These are phyloP conservation scores for Cyamopsis tetragonoloba DNA, from an alignment of 306 rosid species.

Conservation along the genomic window DNA sequence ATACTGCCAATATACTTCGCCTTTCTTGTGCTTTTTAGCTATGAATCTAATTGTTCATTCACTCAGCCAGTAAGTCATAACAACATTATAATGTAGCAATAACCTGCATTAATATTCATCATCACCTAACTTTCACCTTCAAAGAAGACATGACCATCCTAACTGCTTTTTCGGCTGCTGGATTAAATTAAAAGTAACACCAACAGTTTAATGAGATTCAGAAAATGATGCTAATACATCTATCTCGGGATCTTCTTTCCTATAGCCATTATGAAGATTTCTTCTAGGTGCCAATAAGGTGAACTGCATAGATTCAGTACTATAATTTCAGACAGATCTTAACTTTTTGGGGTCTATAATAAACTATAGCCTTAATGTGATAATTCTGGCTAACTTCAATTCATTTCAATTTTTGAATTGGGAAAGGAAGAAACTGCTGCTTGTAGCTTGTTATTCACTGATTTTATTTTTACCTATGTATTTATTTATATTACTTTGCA, in stretches of 20 bases:
- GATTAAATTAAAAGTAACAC: neutral
- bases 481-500: slow-evolving; percentile 35
- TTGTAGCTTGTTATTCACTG: slow-evolving; percentile 22
- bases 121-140: neutral
- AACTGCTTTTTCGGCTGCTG: neutral
- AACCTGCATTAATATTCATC: neutral
- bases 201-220: neutral
- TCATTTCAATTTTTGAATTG: neutral
- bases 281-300: neutral
- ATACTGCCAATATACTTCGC: neutral
- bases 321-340: slow-evolving; percentile 14
- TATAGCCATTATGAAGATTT: neutral
- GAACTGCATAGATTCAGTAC: slow-evolving; percentile 3
- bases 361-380: neutral
- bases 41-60: neutral
- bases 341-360: slow-evolving; percentile 3
- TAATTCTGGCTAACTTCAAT: neutral
- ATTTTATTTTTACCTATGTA: neutral
- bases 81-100: neutral
- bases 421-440: slow-evolving; percentile 21
- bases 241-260: neutral
- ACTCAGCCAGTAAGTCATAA: neutral
- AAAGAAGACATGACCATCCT: neutral
- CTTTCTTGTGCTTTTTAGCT: neutral
- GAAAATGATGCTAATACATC: neutral